Base-by-base conservation (phyloP, 2,329 filamentous ascomycete genomes). In the Aurifilum marmelostoma region DNA sequence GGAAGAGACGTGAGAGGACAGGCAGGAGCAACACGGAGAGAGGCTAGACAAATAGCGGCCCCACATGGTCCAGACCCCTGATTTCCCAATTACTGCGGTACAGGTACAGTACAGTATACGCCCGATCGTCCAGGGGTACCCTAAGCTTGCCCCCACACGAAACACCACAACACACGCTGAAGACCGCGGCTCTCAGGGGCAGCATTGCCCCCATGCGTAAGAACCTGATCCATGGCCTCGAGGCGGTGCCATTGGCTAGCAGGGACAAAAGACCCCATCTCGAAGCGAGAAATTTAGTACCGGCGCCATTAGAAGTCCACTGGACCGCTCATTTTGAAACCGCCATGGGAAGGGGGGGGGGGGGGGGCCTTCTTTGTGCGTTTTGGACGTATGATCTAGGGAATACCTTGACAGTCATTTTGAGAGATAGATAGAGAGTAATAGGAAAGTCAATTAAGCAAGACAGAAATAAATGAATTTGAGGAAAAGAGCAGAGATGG, bases 51-150 rank as follows among this genome's bases (percentile, higher is more conserved):
- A 63, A 52, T 18, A 5, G 43, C 41, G n/a, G 8, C 21, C 56
- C 29, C 29, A 59, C 29, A 59, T 3, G 66, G 69, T 63, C 69
- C 50, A 56, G 69, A 41, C 69, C 69, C 69, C 69, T 70, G 69
- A 69, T 41, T 16, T 21, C 56, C 43, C 29, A 64, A 68, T 70
- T 66, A 67, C 43, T n/a, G n/a, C n/a, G 9, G 34, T 34, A 34
- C 34, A 8, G 34, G 8, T 8, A 34, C n/a, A 34, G 34, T 34
- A 34, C n/a, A n/a, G n/a, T n/a, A 8, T 34, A 8, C 34, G 4
- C 50, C 43, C 39, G 52, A 34, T 41, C 41, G 24, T 39, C 29
- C 69, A 70, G 66, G 69, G 63, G 8, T 16, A 64, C 58, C 69
- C 63, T 52, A 32, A 63, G 21, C 61, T n/a, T 8, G 24, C 32